Conservation (phyloP, 306 rosid species). For the Vicia sativa region DNA sequence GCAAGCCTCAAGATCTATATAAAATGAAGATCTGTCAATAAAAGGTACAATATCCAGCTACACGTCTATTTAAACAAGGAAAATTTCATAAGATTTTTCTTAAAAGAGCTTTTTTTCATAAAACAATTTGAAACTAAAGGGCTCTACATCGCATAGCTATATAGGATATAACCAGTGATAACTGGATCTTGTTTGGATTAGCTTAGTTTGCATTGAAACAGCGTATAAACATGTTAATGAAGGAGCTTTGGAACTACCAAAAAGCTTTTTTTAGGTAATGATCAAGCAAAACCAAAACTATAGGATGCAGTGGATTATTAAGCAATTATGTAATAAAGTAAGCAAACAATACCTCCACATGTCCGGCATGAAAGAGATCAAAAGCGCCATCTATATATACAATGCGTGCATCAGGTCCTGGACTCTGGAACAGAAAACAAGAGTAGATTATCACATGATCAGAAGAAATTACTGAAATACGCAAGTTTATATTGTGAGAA, state of each 20-base stretch:
- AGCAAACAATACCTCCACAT: constrained; percentile 74
- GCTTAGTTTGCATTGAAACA: constrained; percentile 13
- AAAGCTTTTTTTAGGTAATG: constrained; percentile 10
- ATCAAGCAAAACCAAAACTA: constrained; percentile 18
- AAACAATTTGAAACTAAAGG: not conserved
- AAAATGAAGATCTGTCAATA: constrained; percentile 31
- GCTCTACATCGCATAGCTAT: not conserved
- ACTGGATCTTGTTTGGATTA: constrained; percentile 2
- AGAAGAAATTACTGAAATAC: constrained; percentile 13
- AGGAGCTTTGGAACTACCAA: not conserved
- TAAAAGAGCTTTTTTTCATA: not conserved
- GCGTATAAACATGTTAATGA: constrained; percentile 11
- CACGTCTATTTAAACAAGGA: constrained; percentile 18
- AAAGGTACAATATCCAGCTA: constrained; percentile 23
- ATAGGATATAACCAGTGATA: not conserved
- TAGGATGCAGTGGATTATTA: not conserved
- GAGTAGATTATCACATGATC: constrained; percentile 22
- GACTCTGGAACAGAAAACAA: constrained; percentile 60
- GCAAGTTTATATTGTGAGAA: constrained; percentile 18
- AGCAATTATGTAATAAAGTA: not conserved
- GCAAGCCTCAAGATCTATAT: constrained; percentile 87
- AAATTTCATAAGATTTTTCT: too few relatives aligned
- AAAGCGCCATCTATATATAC: constrained; percentile 99
- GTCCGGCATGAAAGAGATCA: constrained; percentile 99
- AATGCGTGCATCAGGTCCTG: constrained; percentile 91